These are phyloP conservation scores for Scenedesmus sp. DNA, from an alignment of 163 green algal genomes.

Conservation along the genomic window DNA sequence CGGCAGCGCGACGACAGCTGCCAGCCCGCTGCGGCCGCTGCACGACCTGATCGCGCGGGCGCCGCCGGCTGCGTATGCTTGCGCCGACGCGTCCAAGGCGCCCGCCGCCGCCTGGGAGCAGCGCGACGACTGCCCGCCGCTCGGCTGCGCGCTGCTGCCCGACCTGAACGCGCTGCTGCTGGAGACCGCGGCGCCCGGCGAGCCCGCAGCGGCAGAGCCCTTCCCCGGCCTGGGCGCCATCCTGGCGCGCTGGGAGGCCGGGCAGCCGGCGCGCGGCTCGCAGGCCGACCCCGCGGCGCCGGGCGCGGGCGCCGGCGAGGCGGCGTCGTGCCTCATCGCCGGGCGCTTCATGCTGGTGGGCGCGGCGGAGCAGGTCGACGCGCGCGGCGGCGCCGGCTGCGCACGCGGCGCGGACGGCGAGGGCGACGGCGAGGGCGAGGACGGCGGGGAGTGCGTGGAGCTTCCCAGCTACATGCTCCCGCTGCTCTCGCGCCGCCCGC, in stretches of 20 bases:
- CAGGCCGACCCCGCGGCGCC: neutral
- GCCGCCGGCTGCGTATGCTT: constrained; percentile 2
- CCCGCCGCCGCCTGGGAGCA: no score
- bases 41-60: neutral
- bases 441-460: neutral
- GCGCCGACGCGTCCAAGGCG: no score
- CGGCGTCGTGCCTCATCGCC: neutral
- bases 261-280: neutral
- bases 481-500: neutral
- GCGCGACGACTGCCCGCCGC: no score
- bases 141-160: constrained; percentile 13
- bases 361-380: neutral
- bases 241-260: neutral
- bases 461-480: constrained; percentile 24
- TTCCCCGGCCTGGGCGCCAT: constrained; percentile 3
- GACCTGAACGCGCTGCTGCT: constrained; percentile 10
- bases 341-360: constrained; percentile 22
- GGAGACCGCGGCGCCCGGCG: no score
- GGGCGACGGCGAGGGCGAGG: neutral
- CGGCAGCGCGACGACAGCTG: neutral
- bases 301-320: neutral
- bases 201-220: neutral
- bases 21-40: neutral
- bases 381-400: neutral
- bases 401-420: neutral